Evolutionary conservation across 1,284 basidiomycete species (phyloP), one percentile per base, ranked within the genome.

Genomic region (Puccinia hordei): DNA sequence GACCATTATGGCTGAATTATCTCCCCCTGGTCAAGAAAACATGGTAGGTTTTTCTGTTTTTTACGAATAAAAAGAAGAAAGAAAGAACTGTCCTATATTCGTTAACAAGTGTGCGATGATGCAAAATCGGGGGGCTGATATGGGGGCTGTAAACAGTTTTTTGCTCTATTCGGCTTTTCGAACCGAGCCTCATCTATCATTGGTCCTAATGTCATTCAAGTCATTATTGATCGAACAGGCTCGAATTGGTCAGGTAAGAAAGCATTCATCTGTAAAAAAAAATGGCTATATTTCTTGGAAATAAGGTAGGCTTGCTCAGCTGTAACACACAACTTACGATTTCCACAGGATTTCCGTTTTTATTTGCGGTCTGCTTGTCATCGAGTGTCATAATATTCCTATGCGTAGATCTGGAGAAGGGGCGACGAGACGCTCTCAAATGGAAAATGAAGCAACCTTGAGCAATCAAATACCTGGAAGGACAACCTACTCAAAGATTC

Each of bases 131-230:
- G 19, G 13, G 65, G 38, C 27, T 53, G 15, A 46, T 44, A 22
- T n/a, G 53, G 49, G n/a, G 3, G 17, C 6, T 66, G 2, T 22
- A 19, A 33, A 15, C 33, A 80, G 78, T 80, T 80, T 72, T 80
- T 80, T 55, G 69, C 55, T n/a, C 41, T 80, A 24, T 80, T 80
- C 63, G 78, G 78, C 24, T 80, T 80, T 51, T 80, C 78, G 1
- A 80, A 80, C 63, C 57, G 78, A 55, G 78, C 78, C 1, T 73
- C 78, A 33, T 80, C 78, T 35, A 73, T 80, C 44, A 80, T 80
- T 30, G 78, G 78, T 9, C 78, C 78, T 15, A 80, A 73, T 55
- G 71, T 80, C 9, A 73, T 80, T 35, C 78, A 80, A 57, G 57
- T 57, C 13, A 73, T 80, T n/a, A 80, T 80, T 13, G 71, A 80